Base-by-base conservation (phyloP, 768 basidiomycete species). In the Tylopilus rubrobrunneus region DNA sequence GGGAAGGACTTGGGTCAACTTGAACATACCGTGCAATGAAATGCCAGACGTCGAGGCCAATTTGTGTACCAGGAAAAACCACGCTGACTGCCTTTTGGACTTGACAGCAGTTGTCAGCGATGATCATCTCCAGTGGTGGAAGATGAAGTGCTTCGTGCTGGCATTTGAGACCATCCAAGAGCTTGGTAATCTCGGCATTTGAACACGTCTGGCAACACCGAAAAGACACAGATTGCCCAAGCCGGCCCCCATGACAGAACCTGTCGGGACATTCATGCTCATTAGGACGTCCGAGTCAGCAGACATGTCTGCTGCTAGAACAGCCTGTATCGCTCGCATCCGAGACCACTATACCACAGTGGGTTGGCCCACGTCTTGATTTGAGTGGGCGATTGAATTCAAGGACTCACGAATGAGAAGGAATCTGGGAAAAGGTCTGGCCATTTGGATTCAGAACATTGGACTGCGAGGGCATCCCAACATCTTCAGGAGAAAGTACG, bases 301-400 rank as follows among this genome's bases (percentile, higher is more conserved):
- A 11, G 60, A 60, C 43, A 59, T 49, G 36, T 62, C 56, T 12
- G 45, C 23, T 74, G 56, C 85, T 66, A 37, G 79, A 78, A 63
- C 85, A 79, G 40, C 86, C 59, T 88, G 87, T 49, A 92, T 85
- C 40, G 86, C 87, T 52, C 80, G 78, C 80, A 91, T 81, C 45
- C 86, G 78, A 85, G 75, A 90, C 79, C 14, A 90, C 81, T 42
- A 91, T 65, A 21, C 89, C 89, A 41, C 62, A 66, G 33, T 62
- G 62, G 45, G 76, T 71, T 0, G 79, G 79, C 21, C 76, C 75
- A 45, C 75, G 71, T 37, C 58, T 58, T n/a, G 49, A 55, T 23
- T 37, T 56, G 25, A 59, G 49, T 14, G 66, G 54, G n/a, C 53
- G 50, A 1, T 87, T 87, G 61, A 92, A 90, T 64, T 89, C 87